Base-by-base conservation (phyloP, 768 basidiomycete species). In the Suillus fuscotomentosus region DNA sequence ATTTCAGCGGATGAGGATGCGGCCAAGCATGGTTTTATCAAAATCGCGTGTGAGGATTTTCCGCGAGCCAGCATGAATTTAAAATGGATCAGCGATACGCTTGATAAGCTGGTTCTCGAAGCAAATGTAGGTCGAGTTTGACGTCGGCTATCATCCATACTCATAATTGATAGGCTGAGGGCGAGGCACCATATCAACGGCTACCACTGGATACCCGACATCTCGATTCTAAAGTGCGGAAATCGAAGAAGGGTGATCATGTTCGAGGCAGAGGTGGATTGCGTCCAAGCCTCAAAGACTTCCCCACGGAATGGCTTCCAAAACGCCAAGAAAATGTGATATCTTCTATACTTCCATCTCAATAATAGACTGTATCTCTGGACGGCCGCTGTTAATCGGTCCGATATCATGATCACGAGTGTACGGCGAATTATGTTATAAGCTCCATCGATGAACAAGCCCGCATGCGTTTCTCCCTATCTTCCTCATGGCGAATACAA, bases 31-130 rank as follows among this genome's bases (percentile, higher is more conserved):
- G 96, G 96, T 5, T 96, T 86, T 77, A 81, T 99, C 76, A 95
- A 95, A 79, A 91, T 99, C 66, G 84, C 91, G 1, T 95, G 92
- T 72, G 96, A 98, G 70, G 86, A 91, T 75, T 97, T 94, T 76
- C 87, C 88, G 8, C 82, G 86, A 68, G 85, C 88, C 2, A 82
- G 86, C 34, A 90, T 92, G 91, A 99, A 99, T 76, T 80, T 97
- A 70, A 97, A 96, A 76, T 97, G 94, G 91, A 93, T 91, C 47
- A 91, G 90, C 68, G 96, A 99, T 72, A 83, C 87, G 17, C 76
- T 99, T 62, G 91, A 95, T 71, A 79, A 83, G 69, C 78, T 99
- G 50, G 74, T 98, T 66, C 77, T 76, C n/a, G 89, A 89, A 70
- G 93, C 95, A 11, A 94, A 95, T 75, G 97, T 97, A 72, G 69